Conservation (phyloP, 768 basidiomycete genomes). For the Suillus americanus region DNA sequence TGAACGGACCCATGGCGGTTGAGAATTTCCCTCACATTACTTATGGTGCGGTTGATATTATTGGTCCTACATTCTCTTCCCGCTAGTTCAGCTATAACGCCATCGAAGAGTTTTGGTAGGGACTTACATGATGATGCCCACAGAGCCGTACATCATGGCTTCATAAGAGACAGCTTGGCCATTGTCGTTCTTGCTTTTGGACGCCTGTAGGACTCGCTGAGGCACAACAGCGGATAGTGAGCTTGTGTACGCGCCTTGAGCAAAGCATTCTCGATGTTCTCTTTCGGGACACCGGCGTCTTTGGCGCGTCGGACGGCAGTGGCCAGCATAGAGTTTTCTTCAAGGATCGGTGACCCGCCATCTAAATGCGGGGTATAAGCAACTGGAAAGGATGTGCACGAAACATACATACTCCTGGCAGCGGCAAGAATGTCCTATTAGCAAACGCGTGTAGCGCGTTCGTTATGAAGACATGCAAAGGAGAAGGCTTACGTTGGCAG, state of each 20-base stretch:
- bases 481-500: constrained; percentile 45
- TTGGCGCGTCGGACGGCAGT: constrained; percentile 55
- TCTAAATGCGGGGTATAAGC: constrained; percentile 31
- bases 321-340: constrained; percentile 52
- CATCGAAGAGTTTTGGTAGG: neutral
- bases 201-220: constrained; percentile 32
- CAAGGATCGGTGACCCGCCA: constrained; percentile 57
- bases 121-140: constrained; percentile 65
- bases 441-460: constrained; percentile 4
- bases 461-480: constrained; percentile 1
- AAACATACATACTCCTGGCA: constrained; percentile 47
- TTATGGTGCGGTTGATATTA: constrained; percentile 61
- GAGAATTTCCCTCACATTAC: constrained; percentile 54
- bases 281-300: constrained; percentile 61
- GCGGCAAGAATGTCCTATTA: constrained; percentile 61
- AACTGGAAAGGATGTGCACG: neutral
- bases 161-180: constrained; percentile 58
- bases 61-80: constrained; percentile 61
- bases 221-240: neutral
- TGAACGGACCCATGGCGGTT: constrained; percentile 44
- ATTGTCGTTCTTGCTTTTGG: constrained; percentile 46
- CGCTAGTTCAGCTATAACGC: constrained; percentile 9
- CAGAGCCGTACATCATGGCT: constrained; percentile 55
- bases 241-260: constrained; percentile 41
- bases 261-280: constrained; percentile 65